Percentiles rank a stretch among this genome's conserved stretches.
Evolutionary conservation across 495 filamentous ascomycete species (phyloP).

Genomic region (Neohortaea acidophila): DNA sequence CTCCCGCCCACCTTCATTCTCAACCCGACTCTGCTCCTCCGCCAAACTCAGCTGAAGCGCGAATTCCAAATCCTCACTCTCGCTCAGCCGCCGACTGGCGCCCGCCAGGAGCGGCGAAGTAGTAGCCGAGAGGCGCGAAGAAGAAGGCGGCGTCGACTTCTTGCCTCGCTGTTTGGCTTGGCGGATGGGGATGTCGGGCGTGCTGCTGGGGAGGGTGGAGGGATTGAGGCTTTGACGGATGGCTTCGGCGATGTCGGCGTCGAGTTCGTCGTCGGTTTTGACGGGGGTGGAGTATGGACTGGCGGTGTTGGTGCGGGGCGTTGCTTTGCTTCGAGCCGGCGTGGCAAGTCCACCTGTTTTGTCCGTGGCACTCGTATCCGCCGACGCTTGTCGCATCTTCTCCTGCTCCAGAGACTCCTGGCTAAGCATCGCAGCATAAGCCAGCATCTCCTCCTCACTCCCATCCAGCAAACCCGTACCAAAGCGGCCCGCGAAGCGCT

Average conservation of each 20-base stretch:
- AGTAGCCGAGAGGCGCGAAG: constrained; percentile 10
- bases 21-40: constrained; percentile 48
- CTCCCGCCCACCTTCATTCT: constrained; percentile 26
- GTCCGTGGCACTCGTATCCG: constrained; percentile 13
- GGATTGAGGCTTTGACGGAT: constrained; percentile 60
- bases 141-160: constrained; percentile 14
- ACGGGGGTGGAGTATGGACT: constrained; percentile 5
- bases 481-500: constrained; percentile 59
- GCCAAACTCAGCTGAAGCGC: constrained; percentile 74
- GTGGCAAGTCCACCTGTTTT: too few relatives aligned
- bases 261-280: constrained; percentile 46
- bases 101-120: constrained; percentile 11
- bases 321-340: constrained; percentile 3
- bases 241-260: constrained; percentile 65
- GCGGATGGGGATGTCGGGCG: constrained; percentile 26
- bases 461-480: constrained; percentile 61
- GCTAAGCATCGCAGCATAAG: constrained; percentile 77
- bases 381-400: constrained; percentile 40
- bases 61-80: constrained; percentile 66
- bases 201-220: background rate
- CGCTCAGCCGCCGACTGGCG: constrained; percentile 23
- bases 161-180: constrained; percentile 21
- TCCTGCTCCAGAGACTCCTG: constrained; percentile 55
- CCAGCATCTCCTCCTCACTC: constrained; percentile 75
- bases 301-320: constrained; percentile 7